phyloP scores from a whole-genome alignment of 495 filamentous ascomycete genomes.

The Penicillium maclennaniae region DNA sequence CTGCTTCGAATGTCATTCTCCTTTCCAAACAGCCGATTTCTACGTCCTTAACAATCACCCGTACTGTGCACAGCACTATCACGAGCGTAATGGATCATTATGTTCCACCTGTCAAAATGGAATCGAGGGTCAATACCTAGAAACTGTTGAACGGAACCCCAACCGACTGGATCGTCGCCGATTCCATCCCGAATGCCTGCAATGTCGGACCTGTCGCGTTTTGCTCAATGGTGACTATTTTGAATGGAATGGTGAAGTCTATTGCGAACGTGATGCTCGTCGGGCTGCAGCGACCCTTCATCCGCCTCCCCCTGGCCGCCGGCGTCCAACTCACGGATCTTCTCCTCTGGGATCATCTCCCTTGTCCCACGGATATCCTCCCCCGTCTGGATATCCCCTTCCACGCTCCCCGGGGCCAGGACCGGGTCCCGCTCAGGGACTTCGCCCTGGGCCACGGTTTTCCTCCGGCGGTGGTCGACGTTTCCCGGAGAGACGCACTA shows the following conservation, averaged over 20 bases:
- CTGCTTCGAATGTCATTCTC: slow-evolving; percentile 74
- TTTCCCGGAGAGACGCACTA: slow-evolving; percentile 73
- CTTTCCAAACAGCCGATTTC: slow-evolving; percentile 86
- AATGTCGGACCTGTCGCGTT: slow-evolving; percentile 56
- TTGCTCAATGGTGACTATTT: slow-evolving; percentile 67
- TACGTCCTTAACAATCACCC: slow-evolving; percentile 85
- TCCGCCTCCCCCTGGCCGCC: slow-evolving; percentile 29
- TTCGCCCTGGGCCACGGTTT: slow-evolving; percentile 28
- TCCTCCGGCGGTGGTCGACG: slow-evolving; percentile 37
- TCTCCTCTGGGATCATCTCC: slow-evolving; percentile 24
- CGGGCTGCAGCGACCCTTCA: slow-evolving; percentile 47
- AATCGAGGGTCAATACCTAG: slow-evolving; percentile 94
- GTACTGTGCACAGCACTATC: slow-evolving; percentile 91
- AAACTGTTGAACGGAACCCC: slow-evolving; percentile 53
- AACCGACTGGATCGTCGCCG: slow-evolving; percentile 58
- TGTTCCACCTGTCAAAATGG: slow-evolving; percentile 76
- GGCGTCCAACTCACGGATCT: slow-evolving; percentile 17
- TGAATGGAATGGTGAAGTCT: slow-evolving; percentile 61
- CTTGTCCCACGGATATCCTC: slow-evolving; percentile 19
- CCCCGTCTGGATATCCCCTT: slow-evolving; percentile 10
- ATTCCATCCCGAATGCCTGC: slow-evolving; percentile 84
- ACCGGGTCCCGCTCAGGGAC: slow-evolving; percentile 29
- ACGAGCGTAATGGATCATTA: slow-evolving; percentile 80
- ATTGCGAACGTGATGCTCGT: slow-evolving; percentile 84
- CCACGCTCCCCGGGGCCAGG: slow-evolving; percentile 31